Evolutionary conservation across 1,139 yeast genomes (phyloP), one percentile per base, ranked within the genome.

Genomic region (Magnusiomyces tetraspermus): DNA sequence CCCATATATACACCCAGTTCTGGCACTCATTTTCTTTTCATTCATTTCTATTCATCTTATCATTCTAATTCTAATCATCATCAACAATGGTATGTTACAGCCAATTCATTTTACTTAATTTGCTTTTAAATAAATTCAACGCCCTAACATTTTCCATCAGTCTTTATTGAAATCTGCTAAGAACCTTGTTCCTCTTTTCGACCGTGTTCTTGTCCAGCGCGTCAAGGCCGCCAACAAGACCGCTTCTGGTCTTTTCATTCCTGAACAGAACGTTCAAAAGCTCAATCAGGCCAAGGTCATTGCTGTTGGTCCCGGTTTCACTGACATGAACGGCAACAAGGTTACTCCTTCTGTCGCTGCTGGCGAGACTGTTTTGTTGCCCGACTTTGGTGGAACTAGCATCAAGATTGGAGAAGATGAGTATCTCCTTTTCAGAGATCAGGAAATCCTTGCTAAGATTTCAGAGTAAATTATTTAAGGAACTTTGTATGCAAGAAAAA

Each of bases 211-310:
- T 61, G 96, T 92, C 59, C 96, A 89, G 76, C 85, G 96, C 73
- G 73, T 86, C 66, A 89, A 89, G 78, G 95, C 96, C 56, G 83
- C 88, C 65, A 78, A 92, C 63, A 79, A 89, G 76, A 92, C 98
- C 55, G 86, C 96, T 53, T 83, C 95, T 48, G 98, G 98, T 66
- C 81, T 92, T 67, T 88, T 82, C 76, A 85, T 92, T 61, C 98
- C 98, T 59, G 98, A 92, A 75, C 88, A 88, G 77, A 89, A 90
- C 76, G 95, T 85, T 64, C 92, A 88, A 71, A 92, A 92, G 75
- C 80, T 89, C 69, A 86, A 45, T 63, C 68, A 57, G 48, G 95
- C 84, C 53, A 81, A 82, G 52, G 94, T 85, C 54, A 70, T 85
- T 62, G 86, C 94, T 57, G 83, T 86, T 60, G 95, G 95, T 58